Conservation (phyloP, 176 grass and related monocot genomes). For the Leersia perrieri region DNA sequence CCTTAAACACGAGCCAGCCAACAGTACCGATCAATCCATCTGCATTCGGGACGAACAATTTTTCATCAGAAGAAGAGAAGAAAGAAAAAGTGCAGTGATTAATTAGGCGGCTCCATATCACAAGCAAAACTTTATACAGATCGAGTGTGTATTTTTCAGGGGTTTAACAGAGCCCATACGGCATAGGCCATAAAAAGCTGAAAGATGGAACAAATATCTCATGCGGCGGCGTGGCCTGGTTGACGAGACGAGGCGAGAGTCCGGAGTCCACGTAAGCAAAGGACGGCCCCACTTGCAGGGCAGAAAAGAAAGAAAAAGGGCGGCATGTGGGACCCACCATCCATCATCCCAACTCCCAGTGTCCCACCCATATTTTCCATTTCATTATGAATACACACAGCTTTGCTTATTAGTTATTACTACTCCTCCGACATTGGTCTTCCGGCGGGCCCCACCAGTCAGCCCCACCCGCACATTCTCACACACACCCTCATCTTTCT, state of each 20-base stretch:
- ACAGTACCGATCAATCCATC: not conserved
- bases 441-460: not conserved
- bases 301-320: not conserved
- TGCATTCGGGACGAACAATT: not conserved
- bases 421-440: not conserved
- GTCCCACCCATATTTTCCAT: conserved; percentile 12
- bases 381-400: not conserved
- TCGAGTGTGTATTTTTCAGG: too few relatives aligned
- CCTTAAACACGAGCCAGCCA: not conserved
- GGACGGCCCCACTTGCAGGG: not conserved
- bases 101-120: too few relatives aligned
- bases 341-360: too few relatives aligned
- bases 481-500: not conserved
- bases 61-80: too few relatives aligned
- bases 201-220: too few relatives aligned
- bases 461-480: not conserved
- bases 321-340: not conserved
- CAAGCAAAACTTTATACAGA: too few relatives aligned
- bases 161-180: too few relatives aligned
- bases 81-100: too few relatives aligned
- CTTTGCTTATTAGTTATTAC: not conserved
- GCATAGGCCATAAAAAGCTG: too few relatives aligned
- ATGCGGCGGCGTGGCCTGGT: not conserved
- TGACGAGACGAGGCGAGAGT: too few relatives aligned
- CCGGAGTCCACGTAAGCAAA: not conserved